Evolutionary conservation across 169 alveolate species (phyloP), one percentile per base, ranked within the genome.

Genomic region (Eimeria falciformis): DNA sequence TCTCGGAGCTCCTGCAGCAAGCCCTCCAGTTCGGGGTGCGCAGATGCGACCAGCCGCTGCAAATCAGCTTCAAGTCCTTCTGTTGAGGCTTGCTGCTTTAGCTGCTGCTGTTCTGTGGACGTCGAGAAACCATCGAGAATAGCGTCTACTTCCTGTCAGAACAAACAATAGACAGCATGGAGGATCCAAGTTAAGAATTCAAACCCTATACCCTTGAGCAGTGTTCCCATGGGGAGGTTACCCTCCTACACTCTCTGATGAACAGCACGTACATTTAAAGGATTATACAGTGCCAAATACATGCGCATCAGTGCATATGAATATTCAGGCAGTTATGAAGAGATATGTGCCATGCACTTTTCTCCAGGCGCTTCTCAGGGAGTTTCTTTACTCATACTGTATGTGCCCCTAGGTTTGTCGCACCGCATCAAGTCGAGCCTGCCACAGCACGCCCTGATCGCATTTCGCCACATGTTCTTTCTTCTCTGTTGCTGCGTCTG

Each of bases 1-100:
- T 40, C 95, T 85, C 82, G 93, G 95, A 55, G 91, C 94, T 66
- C 93, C 81, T 81, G 95, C 87, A 94, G 77, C 95, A 68, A 91
- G 83, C 93, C 91, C 46, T 77, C 90, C 94, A 66, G 92, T 94
- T 66, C 94, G 79, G 92, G 94, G 93, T 37, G 95, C 43, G 68
- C 93, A 46, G 40, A 84, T 92, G 56, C 91, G 92, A 33, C 94
- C 62, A 50, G 27, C 65, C 46, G 47, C 75, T 85, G 25, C 47
- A 69, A 47, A 14, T 85, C 85, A 66, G 43, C 83, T 29, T 85
- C 73, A 11, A 85, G 84, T 7, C 84, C 92, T 18, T 46, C 47
- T 23, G 71, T 65, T 29, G 37, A 71, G 17, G 77, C 33, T 29
- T 62, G 81, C n/a, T 55, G 65, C 37, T 46, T 68, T 56, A 68